These are phyloP conservation scores for Wilhelminamyces savonicus DNA, from an alignment of 805 yeast species.

Conservation along the genomic window DNA sequence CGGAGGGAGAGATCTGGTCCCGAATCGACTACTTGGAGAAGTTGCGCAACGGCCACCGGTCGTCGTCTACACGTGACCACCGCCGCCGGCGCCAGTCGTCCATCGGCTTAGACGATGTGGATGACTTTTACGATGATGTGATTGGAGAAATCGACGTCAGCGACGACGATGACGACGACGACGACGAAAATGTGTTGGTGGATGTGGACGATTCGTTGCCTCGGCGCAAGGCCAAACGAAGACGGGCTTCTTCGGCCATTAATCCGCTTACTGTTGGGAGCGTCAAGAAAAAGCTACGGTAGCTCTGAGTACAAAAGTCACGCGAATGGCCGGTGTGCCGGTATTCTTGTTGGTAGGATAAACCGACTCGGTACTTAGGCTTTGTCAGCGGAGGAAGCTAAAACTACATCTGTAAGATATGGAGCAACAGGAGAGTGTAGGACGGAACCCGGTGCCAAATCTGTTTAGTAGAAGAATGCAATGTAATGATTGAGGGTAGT, in stretches of 20 bases:
- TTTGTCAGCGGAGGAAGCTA: too few relatives aligned
- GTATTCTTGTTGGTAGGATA: too few relatives aligned
- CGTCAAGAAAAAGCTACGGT: too few relatives aligned
- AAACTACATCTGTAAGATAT: too few relatives aligned
- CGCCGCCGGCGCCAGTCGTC: slow-evolving; percentile 32
- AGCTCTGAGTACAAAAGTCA: too few relatives aligned
- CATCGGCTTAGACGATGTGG: slow-evolving; percentile 37
- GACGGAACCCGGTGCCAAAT: too few relatives aligned
- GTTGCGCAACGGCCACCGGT: slow-evolving; percentile 14
- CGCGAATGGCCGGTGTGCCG: neutral
- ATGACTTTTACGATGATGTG: slow-evolving; percentile 36
- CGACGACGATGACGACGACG: slow-evolving; percentile 28
- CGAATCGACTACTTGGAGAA: slow-evolving; percentile 43
- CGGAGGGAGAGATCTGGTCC: slow-evolving; percentile 68
- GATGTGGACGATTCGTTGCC: slow-evolving; percentile 26
- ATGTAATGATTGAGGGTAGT: neutral
- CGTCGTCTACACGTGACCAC: slow-evolving; percentile 11
- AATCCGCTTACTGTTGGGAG: too few relatives aligned
- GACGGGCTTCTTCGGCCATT: slow-evolving; percentile 39
- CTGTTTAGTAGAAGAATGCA: neutral
- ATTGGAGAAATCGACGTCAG: slow-evolving; percentile 27
- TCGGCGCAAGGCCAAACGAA: slow-evolving; percentile 19
- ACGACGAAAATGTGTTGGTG: slow-evolving; percentile 7
- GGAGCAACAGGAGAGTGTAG: too few relatives aligned
- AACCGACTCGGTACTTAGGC: too few relatives aligned